Evolutionary conservation across 1,284 basidiomycete species (phyloP), one percentile per base, ranked within the genome.

Genomic region (Cryptococcus neoformans): DNA sequence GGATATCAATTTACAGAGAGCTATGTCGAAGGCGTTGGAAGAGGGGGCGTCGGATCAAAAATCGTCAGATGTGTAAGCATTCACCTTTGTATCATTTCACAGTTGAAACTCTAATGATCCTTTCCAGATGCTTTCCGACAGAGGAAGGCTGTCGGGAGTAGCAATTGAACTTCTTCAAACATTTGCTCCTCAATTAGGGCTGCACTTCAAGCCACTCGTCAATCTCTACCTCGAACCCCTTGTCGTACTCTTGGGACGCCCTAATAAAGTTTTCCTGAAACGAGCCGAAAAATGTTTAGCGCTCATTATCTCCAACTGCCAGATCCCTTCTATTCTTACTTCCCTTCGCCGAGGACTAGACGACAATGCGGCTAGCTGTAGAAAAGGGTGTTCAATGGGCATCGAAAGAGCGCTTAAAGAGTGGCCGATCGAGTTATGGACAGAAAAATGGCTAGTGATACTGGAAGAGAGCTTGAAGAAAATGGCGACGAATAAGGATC

Each of bases 191-290:
- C 70, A 80, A 0, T 69, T 82, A 7, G 69, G 62, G 2, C 42
- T 58, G 6, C 58, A 69, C 17, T 81, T 82, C 60, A 68, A 72
- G 4, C 64, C 76, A 4, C 72, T 81, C 12, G 72, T 81, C 21
- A 57, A 66, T 3, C 63, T 80, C 37, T 81, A 80, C 62, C 61
- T 81, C 10, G 80, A 80, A 12, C 72, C 79, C 0, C 63, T 81
- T 4, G 61, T 81, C 49, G 64, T 69, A 16, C 74, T 81, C 39
- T 78, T 81, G 50, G 78, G 78, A 1, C 65, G 80, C 38, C 80
- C 80, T 0, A 81, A 81, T 69, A 81, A 81, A 62, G 78, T 82
- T 7, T 77, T 77, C 38, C 63, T 80, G 10, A 77, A 78, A 49
- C 69, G 80, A 14, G 76, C 80, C 0, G 79, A 81, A 48, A 79